Evolutionary conservation across 345 rosid genomes (phyloP).

Genomic region (Alliaria petiolata): DNA sequence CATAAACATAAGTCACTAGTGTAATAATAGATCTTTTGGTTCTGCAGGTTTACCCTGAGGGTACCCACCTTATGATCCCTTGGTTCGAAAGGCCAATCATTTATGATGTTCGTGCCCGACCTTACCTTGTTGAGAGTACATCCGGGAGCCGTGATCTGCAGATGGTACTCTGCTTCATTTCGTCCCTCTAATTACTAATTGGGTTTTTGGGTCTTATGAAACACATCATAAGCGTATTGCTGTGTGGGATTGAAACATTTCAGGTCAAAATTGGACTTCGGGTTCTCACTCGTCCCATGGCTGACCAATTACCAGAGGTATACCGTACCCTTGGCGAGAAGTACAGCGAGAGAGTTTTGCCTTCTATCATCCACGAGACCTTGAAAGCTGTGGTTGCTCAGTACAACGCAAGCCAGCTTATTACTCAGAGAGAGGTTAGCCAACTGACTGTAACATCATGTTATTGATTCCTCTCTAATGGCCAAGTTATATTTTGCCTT

Average conservation of each 20-base stretch:
- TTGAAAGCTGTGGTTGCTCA: constrained; percentile 85
- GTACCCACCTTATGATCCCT: constrained; percentile 76
- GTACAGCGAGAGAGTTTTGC: constrained; percentile 70
- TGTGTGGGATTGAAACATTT: background rate
- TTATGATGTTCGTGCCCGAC: constrained; percentile 82
- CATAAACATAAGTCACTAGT: background rate
- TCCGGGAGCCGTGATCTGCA: constrained; percentile 94
- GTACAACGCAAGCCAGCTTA: constrained; percentile 86
- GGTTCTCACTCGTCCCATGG: constrained; percentile 77
- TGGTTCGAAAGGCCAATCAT: constrained; percentile 83
- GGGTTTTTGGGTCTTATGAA: background rate
- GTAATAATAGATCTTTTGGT: too few relatives aligned
- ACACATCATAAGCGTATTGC: background rate
- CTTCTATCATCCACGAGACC: constrained; percentile 79
- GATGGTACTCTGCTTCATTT: constrained; percentile 41
- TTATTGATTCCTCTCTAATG: background rate
- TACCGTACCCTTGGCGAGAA: constrained; percentile 71
- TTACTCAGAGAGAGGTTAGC: constrained; percentile 82
- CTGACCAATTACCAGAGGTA: constrained; percentile 59
- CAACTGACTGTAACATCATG: background rate
- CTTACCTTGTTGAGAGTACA: constrained; percentile 71
- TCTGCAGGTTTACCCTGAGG: constrained; percentile 78
- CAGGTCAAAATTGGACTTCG: constrained; percentile 86
- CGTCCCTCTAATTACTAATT: background rate
- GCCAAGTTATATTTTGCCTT: background rate